Evolutionary conservation across 345 rosid genomes (phyloP).

Genomic region (Draba incana): DNA sequence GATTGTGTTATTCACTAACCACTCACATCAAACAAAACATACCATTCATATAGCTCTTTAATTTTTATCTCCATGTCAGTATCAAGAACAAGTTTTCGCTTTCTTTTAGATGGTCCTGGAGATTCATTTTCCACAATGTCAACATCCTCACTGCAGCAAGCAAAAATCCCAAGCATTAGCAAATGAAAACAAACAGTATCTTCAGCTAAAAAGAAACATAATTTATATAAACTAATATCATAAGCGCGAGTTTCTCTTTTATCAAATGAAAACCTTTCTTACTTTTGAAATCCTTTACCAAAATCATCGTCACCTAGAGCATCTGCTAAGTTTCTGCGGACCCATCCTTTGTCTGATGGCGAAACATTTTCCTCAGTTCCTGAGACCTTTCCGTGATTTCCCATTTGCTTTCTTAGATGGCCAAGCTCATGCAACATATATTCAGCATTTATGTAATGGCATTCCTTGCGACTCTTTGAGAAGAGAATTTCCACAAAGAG

Average conservation of each 20-base stretch:
- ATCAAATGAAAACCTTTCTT: constrained; percentile 38
- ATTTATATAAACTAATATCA: not conserved
- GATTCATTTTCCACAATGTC: constrained; percentile 46
- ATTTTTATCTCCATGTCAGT: constrained; percentile 63
- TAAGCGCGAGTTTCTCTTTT: constrained; percentile 2
- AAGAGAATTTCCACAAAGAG: constrained; percentile 94
- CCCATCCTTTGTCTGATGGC: constrained; percentile 56
- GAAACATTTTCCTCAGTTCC: constrained; percentile 53
- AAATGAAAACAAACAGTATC: constrained; percentile 8
- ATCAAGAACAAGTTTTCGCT: constrained; percentile 61
- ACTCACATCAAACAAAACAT: constrained; percentile 37
- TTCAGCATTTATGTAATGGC: constrained; percentile 85
- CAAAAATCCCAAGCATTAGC: constrained; percentile 27
- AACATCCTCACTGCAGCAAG: constrained; percentile 51
- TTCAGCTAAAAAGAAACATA: constrained; percentile 20
- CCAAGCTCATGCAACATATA: constrained; percentile 81
- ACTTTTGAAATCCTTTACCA: constrained; percentile 56
- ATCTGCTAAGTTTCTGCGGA: constrained; percentile 80
- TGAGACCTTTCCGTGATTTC: constrained; percentile 43
- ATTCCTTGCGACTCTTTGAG: constrained; percentile 83
- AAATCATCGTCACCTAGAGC: constrained; percentile 98
- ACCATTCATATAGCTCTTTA: constrained; percentile 74
- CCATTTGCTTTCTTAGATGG: constrained; percentile 58
- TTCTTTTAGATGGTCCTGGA: constrained; percentile 54
- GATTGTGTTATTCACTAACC: constrained; percentile 17